phyloP scores from a whole-genome alignment of 106 monocot genomes.

The Acorus calamus region DNA sequence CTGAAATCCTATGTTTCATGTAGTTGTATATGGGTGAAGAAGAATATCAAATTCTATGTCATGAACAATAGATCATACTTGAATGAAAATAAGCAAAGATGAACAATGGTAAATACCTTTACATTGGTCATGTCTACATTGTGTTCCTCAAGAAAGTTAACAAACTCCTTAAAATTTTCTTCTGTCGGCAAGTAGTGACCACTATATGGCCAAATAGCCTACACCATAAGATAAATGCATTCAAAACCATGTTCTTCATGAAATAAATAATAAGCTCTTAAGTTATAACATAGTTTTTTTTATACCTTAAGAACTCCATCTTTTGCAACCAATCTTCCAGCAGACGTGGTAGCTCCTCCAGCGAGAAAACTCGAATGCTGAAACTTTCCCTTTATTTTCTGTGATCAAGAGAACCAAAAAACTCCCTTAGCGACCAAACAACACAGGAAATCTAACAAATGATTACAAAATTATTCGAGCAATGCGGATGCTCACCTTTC shows the following conservation, averaged over 20 bases:
- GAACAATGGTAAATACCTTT: constrained; percentile 31
- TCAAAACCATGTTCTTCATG: not conserved
- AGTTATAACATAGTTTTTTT: not conserved
- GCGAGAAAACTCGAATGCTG: constrained; percentile 68
- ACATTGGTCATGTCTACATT: constrained; percentile 59
- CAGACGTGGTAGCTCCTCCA: constrained; percentile 62
- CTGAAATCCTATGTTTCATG: no score
- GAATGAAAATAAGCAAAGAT: not conserved
- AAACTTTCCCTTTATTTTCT: constrained; percentile 59
- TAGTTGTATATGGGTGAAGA: no score
- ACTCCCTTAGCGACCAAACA: not conserved
- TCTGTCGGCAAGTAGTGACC: constrained; percentile 86
- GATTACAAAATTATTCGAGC: not conserved
- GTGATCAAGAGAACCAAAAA: not conserved
- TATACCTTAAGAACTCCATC: constrained; percentile 46
- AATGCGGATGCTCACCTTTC: constrained; percentile 23
- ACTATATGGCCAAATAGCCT: constrained; percentile 82
- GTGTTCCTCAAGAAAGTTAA: constrained; percentile 55
- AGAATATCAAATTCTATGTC: no score
- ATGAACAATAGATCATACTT: no score
- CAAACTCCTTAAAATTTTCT: constrained; percentile 75
- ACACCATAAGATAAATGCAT: constrained; percentile 3
- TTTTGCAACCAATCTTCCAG: constrained; percentile 56
- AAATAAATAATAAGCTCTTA: no score
- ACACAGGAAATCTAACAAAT: not conserved